Conservation (phyloP, 495 filamentous ascomycete species). For the Penicillium manginii region DNA sequence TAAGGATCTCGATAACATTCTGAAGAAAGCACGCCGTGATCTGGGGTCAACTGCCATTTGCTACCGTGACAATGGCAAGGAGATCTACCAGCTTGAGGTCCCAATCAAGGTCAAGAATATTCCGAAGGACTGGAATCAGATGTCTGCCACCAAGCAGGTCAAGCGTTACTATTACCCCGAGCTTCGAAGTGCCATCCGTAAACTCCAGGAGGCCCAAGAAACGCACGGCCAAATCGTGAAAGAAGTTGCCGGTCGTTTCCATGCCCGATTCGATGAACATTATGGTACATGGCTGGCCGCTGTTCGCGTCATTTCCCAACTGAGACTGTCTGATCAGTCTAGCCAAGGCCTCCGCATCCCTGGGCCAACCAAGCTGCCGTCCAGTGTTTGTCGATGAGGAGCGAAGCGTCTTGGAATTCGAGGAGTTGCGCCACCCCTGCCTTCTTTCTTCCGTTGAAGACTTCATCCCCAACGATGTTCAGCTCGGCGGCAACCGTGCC, state of each 20-base stretch:
- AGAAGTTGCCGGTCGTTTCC: slow-evolving; percentile 83
- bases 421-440: slow-evolving; percentile 92
- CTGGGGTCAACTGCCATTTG: slow-evolving; percentile 70
- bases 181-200: slow-evolving; percentile 76
- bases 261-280: slow-evolving; percentile 81
- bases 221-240: slow-evolving; percentile 91
- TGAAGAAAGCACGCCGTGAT: slow-evolving; percentile 70
- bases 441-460: slow-evolving; percentile 85
- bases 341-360: slow-evolving; percentile 78
- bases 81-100: slow-evolving; percentile 94
- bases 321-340: slow-evolving; percentile 95
- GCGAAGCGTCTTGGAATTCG: slow-evolving; percentile 84
- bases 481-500: slow-evolving; percentile 75
- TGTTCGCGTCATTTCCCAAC: slow-evolving; percentile 83
- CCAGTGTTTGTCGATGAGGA: slow-evolving; percentile 83
- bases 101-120: slow-evolving; percentile 82
- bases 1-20: slow-evolving; percentile 67
- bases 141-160: slow-evolving; percentile 88
- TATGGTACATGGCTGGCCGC: slow-evolving; percentile 87
- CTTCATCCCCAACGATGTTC: slow-evolving; percentile 96
- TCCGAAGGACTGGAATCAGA: slow-evolving; percentile 89
- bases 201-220: slow-evolving; percentile 91
- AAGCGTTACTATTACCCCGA: slow-evolving; percentile 95
- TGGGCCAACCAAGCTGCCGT: slow-evolving; percentile 87
- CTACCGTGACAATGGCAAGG: slow-evolving; percentile 91